Percentiles rank a stretch among this genome's conserved stretches.
phyloP scores from a whole-genome alignment of 805 yeast species.

The Monosporozyma aquatica region DNA sequence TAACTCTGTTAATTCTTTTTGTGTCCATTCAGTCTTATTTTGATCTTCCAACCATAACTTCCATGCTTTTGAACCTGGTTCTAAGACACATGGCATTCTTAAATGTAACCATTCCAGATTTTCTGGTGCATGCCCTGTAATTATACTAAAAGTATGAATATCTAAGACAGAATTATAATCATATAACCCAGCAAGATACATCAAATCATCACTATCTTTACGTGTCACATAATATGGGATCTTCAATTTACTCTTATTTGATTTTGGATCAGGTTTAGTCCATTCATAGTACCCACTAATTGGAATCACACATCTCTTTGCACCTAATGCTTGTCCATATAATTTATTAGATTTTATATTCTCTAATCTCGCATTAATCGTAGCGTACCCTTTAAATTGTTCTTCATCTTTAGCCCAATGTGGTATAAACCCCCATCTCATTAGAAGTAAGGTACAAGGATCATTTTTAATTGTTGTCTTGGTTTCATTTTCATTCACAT shows the following conservation, averaged over 20 bases:
- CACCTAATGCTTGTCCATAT: slow-evolving; percentile 47
- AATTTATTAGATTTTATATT: slow-evolving; percentile 34
- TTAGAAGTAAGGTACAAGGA: slow-evolving; percentile 16
- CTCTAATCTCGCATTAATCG: slow-evolving; percentile 65
- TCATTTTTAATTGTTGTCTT: neutral
- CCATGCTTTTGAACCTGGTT: slow-evolving; percentile 52
- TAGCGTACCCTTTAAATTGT: slow-evolving; percentile 33
- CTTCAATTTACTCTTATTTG: slow-evolving; percentile 30
- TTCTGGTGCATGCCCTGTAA: slow-evolving; percentile 63
- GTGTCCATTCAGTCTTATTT: slow-evolving; percentile 31
- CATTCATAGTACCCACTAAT: slow-evolving; percentile 85
- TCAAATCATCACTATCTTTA: slow-evolving; percentile 35
- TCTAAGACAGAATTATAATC: slow-evolving; percentile 16
- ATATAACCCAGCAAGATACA: slow-evolving; percentile 60
- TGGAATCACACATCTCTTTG: slow-evolving; percentile 64
- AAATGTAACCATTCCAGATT: slow-evolving; percentile 60
- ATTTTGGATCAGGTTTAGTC: slow-evolving; percentile 28
- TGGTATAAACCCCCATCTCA: slow-evolving; percentile 81
- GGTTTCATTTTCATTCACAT: neutral
- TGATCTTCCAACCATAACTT: slow-evolving; percentile 48
- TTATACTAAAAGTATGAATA: slow-evolving; percentile 50
- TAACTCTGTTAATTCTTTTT: slow-evolving; percentile 31
- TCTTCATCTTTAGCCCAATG: slow-evolving; percentile 41
- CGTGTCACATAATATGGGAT: slow-evolving; percentile 59
- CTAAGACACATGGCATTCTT: slow-evolving; percentile 68